Evolutionary conservation across 176 grass and related monocot species (phyloP), one percentile per base, ranked within the genome.

Genomic region (Urochloa ruziziensis): DNA sequence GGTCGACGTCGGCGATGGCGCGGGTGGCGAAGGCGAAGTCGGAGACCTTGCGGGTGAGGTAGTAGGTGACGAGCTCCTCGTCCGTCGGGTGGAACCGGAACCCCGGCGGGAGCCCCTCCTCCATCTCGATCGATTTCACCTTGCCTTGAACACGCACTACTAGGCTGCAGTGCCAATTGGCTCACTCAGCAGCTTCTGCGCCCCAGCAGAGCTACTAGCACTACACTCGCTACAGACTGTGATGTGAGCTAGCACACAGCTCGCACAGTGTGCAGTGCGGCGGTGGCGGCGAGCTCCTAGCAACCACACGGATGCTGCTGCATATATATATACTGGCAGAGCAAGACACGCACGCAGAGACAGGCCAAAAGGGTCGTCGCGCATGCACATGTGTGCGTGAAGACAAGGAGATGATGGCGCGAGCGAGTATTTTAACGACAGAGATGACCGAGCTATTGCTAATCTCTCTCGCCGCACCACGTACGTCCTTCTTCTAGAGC

Each of bases 1-100:
- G 92, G 58, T 94, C 89, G 52, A 94, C 89, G 80, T 94, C 92
- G 36, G 90, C 70, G 48, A 94, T 62, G 72, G 94, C 84, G 32
- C 79, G 79, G 8, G 88, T 90, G 79, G 67, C 1, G 83, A 90
- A 90, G 47, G 46, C 29, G 79, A 90, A 90, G 67, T 90, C 88
- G 37, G 83, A 83, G 73, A 86, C 88, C 88, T 90, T 90, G 79
- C 66, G 84, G 58, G 83, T 83, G 88, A 85, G 88, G 78, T 84
- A 84, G 62, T 84, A 84, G 17, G 82, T 82, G 25, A 82, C 37
- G 4, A 90, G 88, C 58, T 90, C 88, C 84, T 86, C 88, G 80
- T 90, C 88, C n/a, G 88, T 90, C 4, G 88, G 88, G 59, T 86
- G 84, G 84, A 90, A 90, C 59, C 88, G 67, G 84, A 90, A 90